Evolutionary conservation across 192 early-diverging fungal species (phyloP), one percentile per base, ranked within the genome.

Genomic region (Backusella circina): DNA sequence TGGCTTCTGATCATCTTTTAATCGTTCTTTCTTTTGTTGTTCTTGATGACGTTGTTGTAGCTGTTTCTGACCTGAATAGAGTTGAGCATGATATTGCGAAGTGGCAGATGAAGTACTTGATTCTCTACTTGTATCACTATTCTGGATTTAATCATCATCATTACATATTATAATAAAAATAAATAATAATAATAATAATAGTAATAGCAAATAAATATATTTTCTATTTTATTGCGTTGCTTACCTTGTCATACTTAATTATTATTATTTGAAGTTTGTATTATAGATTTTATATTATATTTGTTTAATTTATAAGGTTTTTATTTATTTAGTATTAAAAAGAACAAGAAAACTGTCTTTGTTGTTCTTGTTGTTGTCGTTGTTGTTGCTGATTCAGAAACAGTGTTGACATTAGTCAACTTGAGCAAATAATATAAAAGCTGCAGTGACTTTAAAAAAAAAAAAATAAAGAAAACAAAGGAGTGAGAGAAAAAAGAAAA

Each of bases 61-160:
- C 23, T 77, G 75, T 50, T 81, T 72, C 32, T 81, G 79, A 5
- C 71, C 75, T 38, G 71, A 74, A 64, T 81, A 77, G 13, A 81
- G 54, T 12, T 74, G 72, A 21, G 79, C 79, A 57, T 81, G 79
- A 38, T 81, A 81, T 67, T 81, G 37, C 7, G 70, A 41, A 23
- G 66, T 77, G 32, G 70, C 54, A 18, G 73, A 73, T 33, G 51
- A 61, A 51, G 71, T 67, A 8, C 65, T 35, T 67, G 65, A 67
- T 26, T 61, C 65, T 31, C 33, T 67, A 67, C 65, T 67, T 67
- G 65, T 67, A 67, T 67, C 65, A 67, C 65, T 67, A 35, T 35
- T 35, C 65, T 61, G 54, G 44, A 61, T 61, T 61, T 61, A 61
- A 61, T 61, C 54, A 61, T 57, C 51, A 57, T 61, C 54, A 61